These are phyloP conservation scores for Candida railenensis DNA, from an alignment of 805 yeast genomes.

Conservation along the genomic window DNA sequence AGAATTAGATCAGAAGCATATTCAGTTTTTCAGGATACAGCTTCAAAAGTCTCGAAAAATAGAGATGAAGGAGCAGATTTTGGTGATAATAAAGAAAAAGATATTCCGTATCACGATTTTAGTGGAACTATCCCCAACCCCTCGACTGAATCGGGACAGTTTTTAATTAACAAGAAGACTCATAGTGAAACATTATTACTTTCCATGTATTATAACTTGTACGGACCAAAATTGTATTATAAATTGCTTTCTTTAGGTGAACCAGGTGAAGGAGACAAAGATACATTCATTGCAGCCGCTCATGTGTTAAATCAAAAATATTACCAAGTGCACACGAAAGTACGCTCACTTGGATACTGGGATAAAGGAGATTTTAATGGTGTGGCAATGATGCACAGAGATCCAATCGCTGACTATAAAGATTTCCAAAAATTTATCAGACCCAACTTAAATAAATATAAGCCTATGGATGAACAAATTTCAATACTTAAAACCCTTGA, in stretches of 20 bases:
- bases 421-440: constrained; percentile 7
- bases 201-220: constrained; percentile 28
- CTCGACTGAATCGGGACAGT: constrained; percentile 30
- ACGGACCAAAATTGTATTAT: constrained; percentile 17
- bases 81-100: background rate
- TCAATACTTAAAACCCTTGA: background rate
- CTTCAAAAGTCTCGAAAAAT: constrained; percentile 1
- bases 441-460: background rate
- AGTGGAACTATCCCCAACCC: constrained; percentile 27
- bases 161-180: constrained; percentile 25
- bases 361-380: constrained; percentile 24
- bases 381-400: constrained; percentile 30
- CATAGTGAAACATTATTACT: constrained; percentile 25
- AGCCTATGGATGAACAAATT: constrained; percentile 1
- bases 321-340: constrained; percentile 17
- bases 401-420: constrained; percentile 26
- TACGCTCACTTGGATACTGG: constrained; percentile 17
- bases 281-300: constrained; percentile 19
- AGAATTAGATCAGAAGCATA: constrained; percentile 7
- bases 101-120: constrained; percentile 24
- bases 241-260: constrained; percentile 17
- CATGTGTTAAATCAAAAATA: constrained; percentile 9
- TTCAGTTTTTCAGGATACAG: constrained; percentile 3
- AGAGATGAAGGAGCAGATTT: background rate
- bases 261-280: constrained; percentile 22